These are phyloP conservation scores for Peronospora farinosa DNA, from an alignment of 352 stramenopile species.

Conservation along the genomic window DNA sequence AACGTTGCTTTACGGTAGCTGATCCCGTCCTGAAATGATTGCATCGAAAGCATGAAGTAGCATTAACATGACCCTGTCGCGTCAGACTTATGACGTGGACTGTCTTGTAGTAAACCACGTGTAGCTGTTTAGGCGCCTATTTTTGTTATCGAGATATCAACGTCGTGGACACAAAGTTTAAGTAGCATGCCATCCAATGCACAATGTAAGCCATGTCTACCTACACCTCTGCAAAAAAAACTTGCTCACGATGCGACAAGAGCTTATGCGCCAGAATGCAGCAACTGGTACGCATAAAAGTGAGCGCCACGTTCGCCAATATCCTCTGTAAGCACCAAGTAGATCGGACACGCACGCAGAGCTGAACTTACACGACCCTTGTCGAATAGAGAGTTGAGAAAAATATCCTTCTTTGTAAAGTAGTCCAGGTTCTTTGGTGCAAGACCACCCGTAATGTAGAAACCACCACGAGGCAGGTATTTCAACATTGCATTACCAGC, in stretches of 20 bases:
- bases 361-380: constrained; percentile 80
- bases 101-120: no score
- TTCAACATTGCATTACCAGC: constrained; percentile 91
- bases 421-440: constrained; percentile 94
- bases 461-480: constrained; percentile 91
- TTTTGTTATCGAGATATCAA: neutral
- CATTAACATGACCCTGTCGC: no score
- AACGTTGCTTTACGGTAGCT: no score
- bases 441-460: constrained; percentile 95
- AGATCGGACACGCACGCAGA: constrained; percentile 70
- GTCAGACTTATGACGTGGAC: no score
- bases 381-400: constrained; percentile 76
- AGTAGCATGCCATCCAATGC: neutral
- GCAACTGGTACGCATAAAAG: constrained; percentile 77
- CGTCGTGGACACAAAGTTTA: neutral
- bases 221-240: constrained; percentile 12
- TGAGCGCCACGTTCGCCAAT: constrained; percentile 83
- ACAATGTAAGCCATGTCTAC: constrained; percentile 14
- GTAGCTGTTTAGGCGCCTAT: neutral
- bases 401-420: constrained; percentile 75
- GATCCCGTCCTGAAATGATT: no score
- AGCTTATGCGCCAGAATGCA: constrained; percentile 37
- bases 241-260: constrained; percentile 14
- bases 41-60: no score
- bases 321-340: constrained; percentile 88